Evolutionary conservation across 495 filamentous ascomycete genomes (phyloP), one percentile per base, ranked within the genome.

Genomic region (Podospora fimiseda): DNA sequence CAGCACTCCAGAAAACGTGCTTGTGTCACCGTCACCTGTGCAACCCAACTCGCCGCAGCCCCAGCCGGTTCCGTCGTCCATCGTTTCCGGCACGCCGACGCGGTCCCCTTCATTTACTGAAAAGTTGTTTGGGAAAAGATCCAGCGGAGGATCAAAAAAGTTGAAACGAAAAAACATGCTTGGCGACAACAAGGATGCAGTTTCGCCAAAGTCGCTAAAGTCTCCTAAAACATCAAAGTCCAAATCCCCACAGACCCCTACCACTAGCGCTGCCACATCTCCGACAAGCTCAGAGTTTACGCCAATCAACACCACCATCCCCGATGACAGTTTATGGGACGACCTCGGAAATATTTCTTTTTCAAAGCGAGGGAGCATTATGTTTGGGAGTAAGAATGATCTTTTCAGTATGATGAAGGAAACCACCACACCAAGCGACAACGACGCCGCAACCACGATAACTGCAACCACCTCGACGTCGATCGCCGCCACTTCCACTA

Each of bases 341-440:
- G 72, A 77, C 58, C 58, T 80, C 40, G 68, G 65, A 57, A 60
- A 65, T 27, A 56, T 83, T 39, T 67, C 70, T 42, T 83, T 83
- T 62, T 80, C 78, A 42, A 79, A 80, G 50, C 66, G 80, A 49
- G 84, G 84, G n/a, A 86, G 82, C 61, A 69, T 88, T 60, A 72
- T 87, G 69, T 73, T 86, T 53, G 79, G 77, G 22, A 80, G 69
- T 47, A 74, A 72, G 60, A 73, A 68, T 41, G 61, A 56, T 47
- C 60, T 43, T 2, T 56, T 60, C 22, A 49, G 53, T 15, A 52
- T 55, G 27, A 36, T 45, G 27, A 57, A 58, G 51, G 23, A 38
- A 19, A 23, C 40, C 16, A 16, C 48, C 14, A 7, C 49, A n/a
- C 27, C 27, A 6, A 11, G 27, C 27, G 15, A 20, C 13, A 49